phyloP scores from a whole-genome alignment of 2,329 filamentous ascomycete genomes.

The Didymella sp. region DNA sequence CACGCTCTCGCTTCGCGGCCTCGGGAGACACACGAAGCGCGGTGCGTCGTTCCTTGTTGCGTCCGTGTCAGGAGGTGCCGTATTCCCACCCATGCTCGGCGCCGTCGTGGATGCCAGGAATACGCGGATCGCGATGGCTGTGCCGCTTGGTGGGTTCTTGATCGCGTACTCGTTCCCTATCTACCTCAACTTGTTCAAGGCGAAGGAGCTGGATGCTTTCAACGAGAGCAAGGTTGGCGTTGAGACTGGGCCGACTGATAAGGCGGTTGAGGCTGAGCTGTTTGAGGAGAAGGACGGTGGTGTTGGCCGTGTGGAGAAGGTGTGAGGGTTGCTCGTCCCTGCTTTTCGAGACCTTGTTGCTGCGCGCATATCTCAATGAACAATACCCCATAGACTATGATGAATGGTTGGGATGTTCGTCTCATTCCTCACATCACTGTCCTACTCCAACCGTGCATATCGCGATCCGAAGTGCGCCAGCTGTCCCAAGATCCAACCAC shows the following conservation, averaged over 20 bases:
- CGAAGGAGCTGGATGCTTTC: conserved; percentile 39
- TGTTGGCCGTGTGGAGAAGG: conserved; percentile 18
- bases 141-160: conserved; percentile 39
- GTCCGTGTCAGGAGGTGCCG: conserved; percentile 34
- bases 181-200: conserved; percentile 40
- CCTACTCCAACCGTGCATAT: no score
- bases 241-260: conserved; percentile 3
- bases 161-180: conserved; percentile 38
- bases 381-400: neutral
- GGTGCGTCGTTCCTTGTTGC: conserved; percentile 37
- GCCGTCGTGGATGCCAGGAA: conserved; percentile 34
- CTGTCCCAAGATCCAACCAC: no score
- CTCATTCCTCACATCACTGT: no score
- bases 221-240: conserved; percentile 25
- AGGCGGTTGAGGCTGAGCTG: conserved; percentile 14
- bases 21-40: conserved; percentile 39
- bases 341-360: no score
- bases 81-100: conserved; percentile 39
- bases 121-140: conserved; percentile 36
- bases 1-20: conserved; percentile 34
- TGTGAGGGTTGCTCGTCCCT: no score
- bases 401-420: no score
- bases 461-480: neutral
- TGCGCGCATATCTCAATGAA: no score
- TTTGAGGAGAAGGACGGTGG: conserved; percentile 23